A percentile compares a stretch with the other conserved stretches of the same genome.
phyloP scores from a whole-genome alignment of 1,139 yeast species.

The Yamadazyma spencermartinsiae region DNA sequence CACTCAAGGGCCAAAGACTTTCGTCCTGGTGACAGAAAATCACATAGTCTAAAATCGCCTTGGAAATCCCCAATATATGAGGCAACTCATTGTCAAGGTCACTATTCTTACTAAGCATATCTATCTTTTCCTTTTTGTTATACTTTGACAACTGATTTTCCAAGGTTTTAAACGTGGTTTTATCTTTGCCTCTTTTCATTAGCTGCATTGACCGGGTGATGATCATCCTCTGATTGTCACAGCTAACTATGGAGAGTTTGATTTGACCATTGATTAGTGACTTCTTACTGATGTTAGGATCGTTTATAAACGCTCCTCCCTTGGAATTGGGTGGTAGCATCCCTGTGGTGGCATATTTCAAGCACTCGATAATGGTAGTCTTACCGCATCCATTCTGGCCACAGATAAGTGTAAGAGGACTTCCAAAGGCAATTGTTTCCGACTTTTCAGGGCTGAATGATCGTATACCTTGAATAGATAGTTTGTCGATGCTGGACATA shows the following conservation, averaged over 20 bases:
- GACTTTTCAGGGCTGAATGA: slow-evolving; percentile 82
- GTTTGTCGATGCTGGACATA: slow-evolving; percentile 72
- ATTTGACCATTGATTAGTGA: slow-evolving; percentile 86
- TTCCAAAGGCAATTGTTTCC: slow-evolving; percentile 87
- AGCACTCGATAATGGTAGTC: slow-evolving; percentile 93
- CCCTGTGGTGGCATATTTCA: slow-evolving; percentile 93
- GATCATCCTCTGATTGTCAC: slow-evolving; percentile 76
- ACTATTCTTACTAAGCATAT: slow-evolving; percentile 79
- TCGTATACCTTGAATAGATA: slow-evolving; percentile 86
- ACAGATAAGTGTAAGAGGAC: slow-evolving; percentile 88
- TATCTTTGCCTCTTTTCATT: slow-evolving; percentile 51
- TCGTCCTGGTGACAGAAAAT: slow-evolving; percentile 98
- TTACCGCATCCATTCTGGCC: slow-evolving; percentile 99
- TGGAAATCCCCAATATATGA: slow-evolving; percentile 79
- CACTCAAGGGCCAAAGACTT: slow-evolving; percentile 93
- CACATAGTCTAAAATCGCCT: slow-evolving; percentile 86
- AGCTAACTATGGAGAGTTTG: slow-evolving; percentile 77
- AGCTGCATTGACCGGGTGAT: slow-evolving; percentile 84
- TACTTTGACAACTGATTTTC: slow-evolving; percentile 84
- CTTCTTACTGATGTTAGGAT: slow-evolving; percentile 80
- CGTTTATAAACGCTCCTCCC: slow-evolving; percentile 96
- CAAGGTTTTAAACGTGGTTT: slow-evolving; percentile 75
- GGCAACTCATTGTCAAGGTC: slow-evolving; percentile 87
- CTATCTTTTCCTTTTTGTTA: slow-evolving; percentile 63
- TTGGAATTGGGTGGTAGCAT: slow-evolving; percentile 93